Percentiles rank a stretch among this genome's conserved stretches.
phyloP scores from a whole-genome alignment of 306 rosid genomes.

The Rosa lucieae region DNA sequence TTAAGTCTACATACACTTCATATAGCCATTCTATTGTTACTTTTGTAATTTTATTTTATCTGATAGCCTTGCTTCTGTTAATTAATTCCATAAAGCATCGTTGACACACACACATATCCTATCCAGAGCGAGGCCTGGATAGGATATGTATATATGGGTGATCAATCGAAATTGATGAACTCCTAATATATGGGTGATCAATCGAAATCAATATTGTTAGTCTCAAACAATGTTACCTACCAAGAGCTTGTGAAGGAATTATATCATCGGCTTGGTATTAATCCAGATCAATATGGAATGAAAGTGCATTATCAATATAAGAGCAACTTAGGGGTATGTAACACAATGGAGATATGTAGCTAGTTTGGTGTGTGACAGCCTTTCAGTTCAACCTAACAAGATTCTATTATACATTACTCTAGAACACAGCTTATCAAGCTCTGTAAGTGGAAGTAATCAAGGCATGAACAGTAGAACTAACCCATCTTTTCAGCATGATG shows the following conservation, averaged over 20 bases:
- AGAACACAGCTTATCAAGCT: background rate
- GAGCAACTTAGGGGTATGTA: background rate
- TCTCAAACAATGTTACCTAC: background rate
- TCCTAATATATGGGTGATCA: background rate
- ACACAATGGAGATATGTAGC: background rate
- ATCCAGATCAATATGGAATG: background rate
- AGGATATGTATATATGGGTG: no score
- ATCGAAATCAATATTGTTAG: background rate
- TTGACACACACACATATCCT: no score
- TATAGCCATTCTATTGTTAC: no score
- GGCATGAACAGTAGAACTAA: background rate
- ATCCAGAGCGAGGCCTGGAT: no score
- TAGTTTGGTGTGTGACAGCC: background rate
- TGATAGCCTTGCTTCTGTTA: no score
- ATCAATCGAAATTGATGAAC: no score
- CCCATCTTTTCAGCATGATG: background rate
- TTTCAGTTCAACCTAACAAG: background rate
- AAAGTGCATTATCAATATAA: background rate
- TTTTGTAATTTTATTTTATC: no score
- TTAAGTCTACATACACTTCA: no score
- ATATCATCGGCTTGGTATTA: background rate
- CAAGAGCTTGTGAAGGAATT: background rate
- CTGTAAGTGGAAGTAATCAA: background rate
- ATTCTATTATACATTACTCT: background rate
- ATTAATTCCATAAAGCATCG: no score